Evolutionary conservation across 2,329 filamentous ascomycete species (phyloP).

Genomic region (Pyricularia grisea): DNA sequence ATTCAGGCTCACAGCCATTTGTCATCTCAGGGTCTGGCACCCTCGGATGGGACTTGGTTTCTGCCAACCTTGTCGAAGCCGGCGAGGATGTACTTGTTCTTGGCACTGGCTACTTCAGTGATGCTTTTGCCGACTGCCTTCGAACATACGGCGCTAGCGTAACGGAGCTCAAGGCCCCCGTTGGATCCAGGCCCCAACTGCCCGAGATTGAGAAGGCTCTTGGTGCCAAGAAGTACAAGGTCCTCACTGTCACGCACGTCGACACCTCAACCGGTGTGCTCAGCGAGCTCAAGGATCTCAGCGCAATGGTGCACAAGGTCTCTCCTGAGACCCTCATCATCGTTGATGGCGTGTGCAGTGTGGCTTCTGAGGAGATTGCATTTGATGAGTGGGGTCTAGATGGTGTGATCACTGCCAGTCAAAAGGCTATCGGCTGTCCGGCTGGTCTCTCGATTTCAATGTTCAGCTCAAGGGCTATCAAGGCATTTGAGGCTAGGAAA

Average conservation of each 20-base stretch:
- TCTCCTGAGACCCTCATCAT: conserved; percentile 87
- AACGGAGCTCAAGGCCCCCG: conserved; percentile 80
- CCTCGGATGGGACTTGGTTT: conserved; percentile 91
- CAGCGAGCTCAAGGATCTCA: conserved; percentile 77
- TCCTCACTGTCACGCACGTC: conserved; percentile 90
- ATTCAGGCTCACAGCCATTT: conserved; percentile 78
- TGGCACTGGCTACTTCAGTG: conserved; percentile 94
- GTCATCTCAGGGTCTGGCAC: conserved; percentile 92
- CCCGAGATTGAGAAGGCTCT: conserved; percentile 82
- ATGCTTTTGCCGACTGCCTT: conserved; percentile 89
- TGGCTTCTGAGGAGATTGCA: conserved; percentile 88
- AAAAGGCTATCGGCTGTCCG: conserved; percentile 94
- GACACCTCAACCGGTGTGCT: conserved; percentile 96
- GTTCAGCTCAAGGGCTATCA: conserved; percentile 81
- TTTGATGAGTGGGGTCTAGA: conserved; percentile 95
- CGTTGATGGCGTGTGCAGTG: conserved; percentile 94
- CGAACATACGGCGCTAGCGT: conserved; percentile 83
- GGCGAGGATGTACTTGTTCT: conserved; percentile 88
- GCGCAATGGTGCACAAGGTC: conserved; percentile 73
- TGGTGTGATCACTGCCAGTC: conserved; percentile 84
- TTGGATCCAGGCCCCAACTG: conserved; percentile 80
- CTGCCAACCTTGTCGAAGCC: conserved; percentile 83
- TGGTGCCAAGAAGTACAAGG: conserved; percentile 85
- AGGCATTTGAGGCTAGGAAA: conserved; percentile 71
- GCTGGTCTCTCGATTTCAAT: conserved; percentile 92